Percentiles rank a stretch among this genome's conserved stretches.
phyloP scores from a whole-genome alignment of 176 grass and related monocot genomes.

The Rhipidocladum racemiflorum region DNA sequence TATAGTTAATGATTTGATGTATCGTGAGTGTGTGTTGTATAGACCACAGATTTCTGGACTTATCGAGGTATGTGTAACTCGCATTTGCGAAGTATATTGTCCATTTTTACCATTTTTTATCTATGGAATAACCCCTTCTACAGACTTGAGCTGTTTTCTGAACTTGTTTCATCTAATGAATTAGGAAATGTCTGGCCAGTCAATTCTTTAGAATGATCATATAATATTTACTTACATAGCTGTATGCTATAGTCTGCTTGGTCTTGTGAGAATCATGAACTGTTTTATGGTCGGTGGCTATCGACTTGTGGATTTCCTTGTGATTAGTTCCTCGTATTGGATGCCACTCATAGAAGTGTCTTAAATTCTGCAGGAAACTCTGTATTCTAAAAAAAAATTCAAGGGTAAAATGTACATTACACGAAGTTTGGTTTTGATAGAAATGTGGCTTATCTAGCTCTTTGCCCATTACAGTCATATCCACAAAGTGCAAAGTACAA shows the following conservation, averaged over 20 bases:
- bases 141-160: neutral
- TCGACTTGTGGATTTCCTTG: neutral
- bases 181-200: neutral
- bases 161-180: slow-evolving; percentile 19
- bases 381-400: neutral
- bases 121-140: neutral
- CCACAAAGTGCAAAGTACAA: neutral
- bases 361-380: neutral
- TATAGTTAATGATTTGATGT: slow-evolving; percentile 81
- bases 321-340: neutral
- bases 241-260: neutral
- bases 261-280: neutral
- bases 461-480: slow-evolving; percentile 15
- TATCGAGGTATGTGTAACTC: slow-evolving; percentile 55
- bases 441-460: slow-evolving; percentile 13
- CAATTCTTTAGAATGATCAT: neutral
- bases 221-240: neutral
- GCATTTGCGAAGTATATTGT: slow-evolving; percentile 6
- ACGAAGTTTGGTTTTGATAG: neutral
- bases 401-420: slow-evolving; percentile 1
- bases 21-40: slow-evolving; percentile 91
- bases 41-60: slow-evolving; percentile 68
- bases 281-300: neutral
- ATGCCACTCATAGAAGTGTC: neutral
- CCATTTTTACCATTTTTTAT: slow-evolving; percentile 24